Evolutionary conservation across 139 green algal species (phyloP), one percentile per base, ranked within the genome.

Genomic region (Spirogloea muscicola): DNA sequence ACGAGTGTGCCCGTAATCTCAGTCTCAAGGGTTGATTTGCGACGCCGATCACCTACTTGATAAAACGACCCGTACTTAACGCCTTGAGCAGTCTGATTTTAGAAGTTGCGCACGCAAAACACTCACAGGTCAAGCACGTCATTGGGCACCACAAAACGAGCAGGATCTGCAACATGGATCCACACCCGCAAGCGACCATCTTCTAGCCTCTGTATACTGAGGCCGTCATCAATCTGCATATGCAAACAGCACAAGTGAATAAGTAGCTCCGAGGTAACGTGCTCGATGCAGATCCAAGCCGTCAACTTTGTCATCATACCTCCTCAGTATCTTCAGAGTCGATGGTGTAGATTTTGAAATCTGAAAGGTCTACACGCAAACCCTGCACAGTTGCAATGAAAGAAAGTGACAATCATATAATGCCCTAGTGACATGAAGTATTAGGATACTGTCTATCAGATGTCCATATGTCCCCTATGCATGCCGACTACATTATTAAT

Each of bases 151-250:
- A 92, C 66, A 82, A 79, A 92, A 39, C 89, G 85, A 0, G 84
- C 88, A 49, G 91, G 90, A 69, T 96, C 91, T 13, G 92, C 92
- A 36, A 97, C 84, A 77, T 97, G 92, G 21, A 96, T 83, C 93
- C 92, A 97, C 49, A 97, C 60, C 60, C 83, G 70, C 31, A 74
- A 9, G 1, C 76, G 38, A 4, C 84, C 87, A 7, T 84, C 86
- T 3, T 66, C 27, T 33, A 92, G 58, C 5, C 6, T 5, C 61
- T 92, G 85, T 5, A 90, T 51, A 2, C 64, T 84, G 21, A 97
- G 43, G 13, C 85, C 92, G 72, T 97, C 92, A 74, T 97, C 92
- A 16, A 91, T 44, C 68, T 77, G 68, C 38, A 68, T n/a, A n/a
- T n/a, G n/a, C n/a, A n/a, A n/a, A n/a, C n/a, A n/a, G n/a, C n/a